Conservation (phyloP, 495 filamentous ascomycete species). For the Physcia stellaris region DNA sequence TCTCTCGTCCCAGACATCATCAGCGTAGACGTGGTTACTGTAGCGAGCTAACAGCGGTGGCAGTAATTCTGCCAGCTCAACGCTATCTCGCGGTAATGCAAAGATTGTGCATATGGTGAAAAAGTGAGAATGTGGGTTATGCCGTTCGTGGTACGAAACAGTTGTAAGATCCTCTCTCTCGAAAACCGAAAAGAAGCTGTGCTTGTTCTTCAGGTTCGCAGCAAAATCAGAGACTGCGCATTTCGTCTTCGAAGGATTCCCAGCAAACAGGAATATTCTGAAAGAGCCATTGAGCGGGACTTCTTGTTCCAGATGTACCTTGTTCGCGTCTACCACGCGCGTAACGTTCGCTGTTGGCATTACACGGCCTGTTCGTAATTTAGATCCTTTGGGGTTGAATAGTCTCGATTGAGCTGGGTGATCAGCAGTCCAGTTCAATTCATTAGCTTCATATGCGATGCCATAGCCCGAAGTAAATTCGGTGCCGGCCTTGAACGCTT, state of each 20-base stretch:
- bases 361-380: slow-evolving; percentile 53
- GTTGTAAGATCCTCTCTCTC: slow-evolving; percentile 39
- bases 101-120: slow-evolving; percentile 67
- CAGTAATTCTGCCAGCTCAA: slow-evolving; percentile 52
- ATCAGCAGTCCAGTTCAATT: slow-evolving; percentile 56
- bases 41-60: slow-evolving; percentile 60
- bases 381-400: slow-evolving; percentile 48
- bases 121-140: slow-evolving; percentile 73
- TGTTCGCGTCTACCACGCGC: slow-evolving; percentile 70
- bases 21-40: slow-evolving; percentile 72
- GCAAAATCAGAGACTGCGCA: slow-evolving; percentile 57
- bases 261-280: slow-evolving; percentile 73
- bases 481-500: slow-evolving; percentile 50
- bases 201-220: slow-evolving; percentile 43
- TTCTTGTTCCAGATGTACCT: slow-evolving; percentile 78
- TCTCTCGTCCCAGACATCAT: slow-evolving; percentile 62
- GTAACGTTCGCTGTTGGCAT: slow-evolving; percentile 67
- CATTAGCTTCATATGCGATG: slow-evolving; percentile 45
- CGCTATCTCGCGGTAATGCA: slow-evolving; percentile 41
- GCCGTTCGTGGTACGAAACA: slow-evolving; percentile 65
- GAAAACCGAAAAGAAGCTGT: slow-evolving; percentile 57
- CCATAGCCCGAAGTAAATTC: slow-evolving; percentile 56
- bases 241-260: slow-evolving; percentile 43
- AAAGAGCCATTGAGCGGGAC: slow-evolving; percentile 78
- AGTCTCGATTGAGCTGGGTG: slow-evolving; percentile 59